Evolutionary conservation across 2,329 filamentous ascomycete species (phyloP).

Genomic region (Cladophialophora chaetospira): DNA sequence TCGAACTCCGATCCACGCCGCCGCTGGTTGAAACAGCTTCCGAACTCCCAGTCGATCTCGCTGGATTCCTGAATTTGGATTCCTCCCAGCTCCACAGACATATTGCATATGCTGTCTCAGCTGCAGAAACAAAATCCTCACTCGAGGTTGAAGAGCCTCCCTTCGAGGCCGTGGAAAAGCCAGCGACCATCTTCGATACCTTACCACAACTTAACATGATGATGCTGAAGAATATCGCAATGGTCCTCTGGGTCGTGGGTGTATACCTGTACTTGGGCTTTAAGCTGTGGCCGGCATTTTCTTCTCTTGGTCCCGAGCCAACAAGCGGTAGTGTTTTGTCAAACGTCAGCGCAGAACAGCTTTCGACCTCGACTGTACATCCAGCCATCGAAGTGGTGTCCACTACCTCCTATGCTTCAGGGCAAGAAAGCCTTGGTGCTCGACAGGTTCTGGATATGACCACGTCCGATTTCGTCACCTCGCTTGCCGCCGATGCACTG

Average conservation of each 20-base stretch:
- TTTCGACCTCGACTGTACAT: not conserved
- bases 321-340: not conserved
- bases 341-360: not conserved
- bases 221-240: conserved; percentile 11
- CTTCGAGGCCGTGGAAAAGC: not conserved
- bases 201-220: not conserved
- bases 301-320: not conserved
- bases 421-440: not conserved
- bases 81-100: conserved; percentile 51
- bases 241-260: conserved; percentile 15
- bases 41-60: conserved; percentile 50
- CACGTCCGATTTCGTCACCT: not conserved
- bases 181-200: not conserved
- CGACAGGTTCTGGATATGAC: conserved; percentile 6
- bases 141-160: not conserved
- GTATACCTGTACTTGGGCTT: conserved; percentile 16
- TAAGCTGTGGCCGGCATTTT: conserved; percentile 15
- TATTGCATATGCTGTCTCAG: conserved; percentile 43
- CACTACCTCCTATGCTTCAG: not conserved
- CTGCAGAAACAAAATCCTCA: not conserved
- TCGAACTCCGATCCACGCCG: conserved; percentile 37
- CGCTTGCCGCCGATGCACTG: conserved; percentile 11
- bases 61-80: conserved; percentile 51
- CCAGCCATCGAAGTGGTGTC: not conserved
- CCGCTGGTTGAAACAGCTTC: conserved; percentile 17